Evolutionary conservation across 768 basidiomycete species (phyloP), one percentile per base, ranked within the genome.

Genomic region (Lactifluus subvellereus): DNA sequence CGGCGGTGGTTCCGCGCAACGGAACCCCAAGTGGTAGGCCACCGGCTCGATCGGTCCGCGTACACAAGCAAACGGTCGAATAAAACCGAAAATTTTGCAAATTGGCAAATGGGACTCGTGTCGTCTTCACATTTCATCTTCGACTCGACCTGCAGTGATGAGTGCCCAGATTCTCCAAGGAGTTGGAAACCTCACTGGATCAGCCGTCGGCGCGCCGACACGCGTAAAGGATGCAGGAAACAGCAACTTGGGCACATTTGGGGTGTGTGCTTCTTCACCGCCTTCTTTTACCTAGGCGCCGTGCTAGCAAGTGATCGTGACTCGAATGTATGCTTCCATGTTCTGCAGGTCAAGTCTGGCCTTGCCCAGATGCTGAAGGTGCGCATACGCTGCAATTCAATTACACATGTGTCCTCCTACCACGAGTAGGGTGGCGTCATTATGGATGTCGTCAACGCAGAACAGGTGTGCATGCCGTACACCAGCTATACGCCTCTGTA

Each of bases 321-420:
- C 18, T 33, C 51, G 27, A 7, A 62, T 60, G 61, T 37, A 52
- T 66, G 67, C 53, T 50, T 53, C 45, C 60, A 58, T 20, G 42
- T 54, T 3, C 48, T 66, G 32, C 51, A 91, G 89, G 94, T 95
- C 71, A 95, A 95, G 76, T 91, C 91, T 27, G 94, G 93, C 62
- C 79, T 98, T 51, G 94, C 95, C 4, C 94, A 97, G 80, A 97
- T 98, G 95, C 80, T 97, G 70, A 97, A 97, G 83, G 90, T 88
- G 54, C 42, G 76, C 58, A 54, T 51, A 53, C 68, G 49, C 20
- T 57, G 60, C 66, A 48, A 58, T 49, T 61, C 59, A 61, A 66
- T 65, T 14, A 18, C 59, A 18, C 54, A 47, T 32, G 40, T 60
- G 45, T 48, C 45, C 55, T 35, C 35, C 51, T 54, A 45, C 54